Conservation (phyloP, 1,284 basidiomycete genomes). For the Pterula multifida region DNA sequence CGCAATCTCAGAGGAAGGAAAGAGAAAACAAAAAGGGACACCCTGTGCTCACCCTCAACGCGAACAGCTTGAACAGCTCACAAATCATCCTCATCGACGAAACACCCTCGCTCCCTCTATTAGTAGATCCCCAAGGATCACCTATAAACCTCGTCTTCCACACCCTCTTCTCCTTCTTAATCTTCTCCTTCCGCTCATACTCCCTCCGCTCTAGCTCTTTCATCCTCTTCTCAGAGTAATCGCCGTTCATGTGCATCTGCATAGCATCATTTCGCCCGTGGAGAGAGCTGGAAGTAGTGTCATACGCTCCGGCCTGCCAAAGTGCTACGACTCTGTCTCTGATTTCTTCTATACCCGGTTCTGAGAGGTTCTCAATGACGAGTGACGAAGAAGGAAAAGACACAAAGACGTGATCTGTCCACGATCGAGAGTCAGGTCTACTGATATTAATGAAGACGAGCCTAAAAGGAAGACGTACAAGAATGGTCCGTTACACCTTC, state of each 20-base stretch:
- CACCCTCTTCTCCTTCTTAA: background rate
- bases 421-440: background rate
- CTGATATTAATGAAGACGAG: background rate
- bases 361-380: background rate
- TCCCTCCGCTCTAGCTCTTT: background rate
- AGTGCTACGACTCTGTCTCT: background rate
- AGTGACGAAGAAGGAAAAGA: background rate
- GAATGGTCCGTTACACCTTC: too few relatives aligned
- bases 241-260: background rate
- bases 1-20: background rate
- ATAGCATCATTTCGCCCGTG: background rate
- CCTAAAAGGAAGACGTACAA: background rate
- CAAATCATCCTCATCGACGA: background rate
- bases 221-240: background rate
- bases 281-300: background rate
- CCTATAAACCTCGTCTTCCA: background rate
- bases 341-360: background rate
- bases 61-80: background rate
- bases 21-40: background rate
- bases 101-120: background rate
- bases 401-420: background rate
- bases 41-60: background rate
- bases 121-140: background rate
- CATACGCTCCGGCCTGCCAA: background rate
- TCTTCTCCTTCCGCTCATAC: background rate